A percentile compares a stretch with the other conserved stretches of the same genome.
phyloP scores from a whole-genome alignment of 2,329 filamentous ascomycete genomes.

The Ophiosphaerella korrae region DNA sequence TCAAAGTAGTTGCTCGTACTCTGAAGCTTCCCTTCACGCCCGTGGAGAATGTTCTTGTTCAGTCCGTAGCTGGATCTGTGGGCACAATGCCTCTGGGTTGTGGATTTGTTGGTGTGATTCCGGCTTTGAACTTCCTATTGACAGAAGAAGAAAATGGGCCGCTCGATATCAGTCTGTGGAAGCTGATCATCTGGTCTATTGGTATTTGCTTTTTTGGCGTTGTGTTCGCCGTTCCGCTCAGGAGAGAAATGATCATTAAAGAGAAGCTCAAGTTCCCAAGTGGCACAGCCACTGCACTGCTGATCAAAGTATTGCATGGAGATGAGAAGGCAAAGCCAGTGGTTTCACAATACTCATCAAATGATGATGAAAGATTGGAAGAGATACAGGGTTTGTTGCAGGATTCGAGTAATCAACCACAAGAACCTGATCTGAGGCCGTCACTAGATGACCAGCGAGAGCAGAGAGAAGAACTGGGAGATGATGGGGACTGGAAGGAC shows the following conservation, averaged over 20 bases:
- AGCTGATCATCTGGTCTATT: constrained; percentile 86
- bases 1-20: constrained; percentile 75
- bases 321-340: constrained; percentile 33
- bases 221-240: constrained; percentile 89
- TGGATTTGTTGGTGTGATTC: constrained; percentile 93
- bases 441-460: constrained; percentile 22
- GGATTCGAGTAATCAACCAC: constrained; percentile 19
- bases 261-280: constrained; percentile 94
- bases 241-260: constrained; percentile 88
- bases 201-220: constrained; percentile 97
- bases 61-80: constrained; percentile 93
- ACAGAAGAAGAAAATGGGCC: constrained; percentile 78
- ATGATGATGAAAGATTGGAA: constrained; percentile 22
- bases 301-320: constrained; percentile 90
- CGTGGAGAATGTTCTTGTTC: constrained; percentile 94
- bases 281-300: constrained; percentile 90
- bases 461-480: constrained; percentile 34
- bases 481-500: constrained; percentile 61
- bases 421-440: constrained; percentile 26
- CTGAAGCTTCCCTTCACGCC: constrained; percentile 84
- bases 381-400: constrained; percentile 45
- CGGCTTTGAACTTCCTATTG: constrained; percentile 86
- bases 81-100: constrained; percentile 96
- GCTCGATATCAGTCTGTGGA: constrained; percentile 71
- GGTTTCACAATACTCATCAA: constrained; percentile 4